A percentile compares a stretch with the other conserved stretches of the same genome.
phyloP scores from a whole-genome alignment of 371 early-diverging fungal genomes.

The Entomophthora muscae region DNA sequence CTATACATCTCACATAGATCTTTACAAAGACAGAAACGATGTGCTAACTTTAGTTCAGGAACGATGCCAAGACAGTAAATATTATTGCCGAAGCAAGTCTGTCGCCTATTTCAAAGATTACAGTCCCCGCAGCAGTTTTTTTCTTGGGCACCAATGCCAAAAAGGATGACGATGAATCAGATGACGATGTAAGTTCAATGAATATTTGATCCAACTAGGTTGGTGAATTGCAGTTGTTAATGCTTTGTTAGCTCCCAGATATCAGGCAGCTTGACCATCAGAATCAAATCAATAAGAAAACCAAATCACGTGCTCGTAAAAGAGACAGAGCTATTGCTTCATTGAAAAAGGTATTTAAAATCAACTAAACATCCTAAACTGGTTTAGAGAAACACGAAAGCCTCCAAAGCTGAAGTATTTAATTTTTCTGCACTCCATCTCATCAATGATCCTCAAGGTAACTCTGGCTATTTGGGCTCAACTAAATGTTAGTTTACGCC shows the following conservation, averaged over 20 bases:
- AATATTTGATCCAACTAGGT: too few relatives aligned
- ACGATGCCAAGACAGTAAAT: slow-evolving; percentile 93
- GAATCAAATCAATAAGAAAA: slow-evolving; percentile 63
- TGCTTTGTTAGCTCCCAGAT: slow-evolving; percentile 26
- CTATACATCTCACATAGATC: too few relatives aligned
- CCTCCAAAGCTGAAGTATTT: slow-evolving; percentile 49
- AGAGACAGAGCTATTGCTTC: slow-evolving; percentile 53
- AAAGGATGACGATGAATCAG: slow-evolving; percentile 40
- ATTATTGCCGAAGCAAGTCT: slow-evolving; percentile 92
- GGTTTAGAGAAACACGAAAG: slow-evolving; percentile 30
- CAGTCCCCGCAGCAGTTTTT: slow-evolving; percentile 83
- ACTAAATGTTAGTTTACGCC: slow-evolving; percentile 26
- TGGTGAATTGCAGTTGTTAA: too few relatives aligned
- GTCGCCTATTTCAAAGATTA: slow-evolving; percentile 70
- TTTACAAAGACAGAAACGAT: too few relatives aligned
- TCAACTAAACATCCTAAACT: slow-evolving; percentile 11
- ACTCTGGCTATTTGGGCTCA: neutral
- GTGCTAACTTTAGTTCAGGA: slow-evolving; percentile 24
- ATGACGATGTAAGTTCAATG: slow-evolving; percentile 19
- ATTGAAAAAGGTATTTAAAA: slow-evolving; percentile 46
- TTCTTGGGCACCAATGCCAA: slow-evolving; percentile 65
- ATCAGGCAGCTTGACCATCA: slow-evolving; percentile 55
- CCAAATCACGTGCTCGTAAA: slow-evolving; percentile 45
- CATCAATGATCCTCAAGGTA: slow-evolving; percentile 86
- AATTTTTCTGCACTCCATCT: slow-evolving; percentile 87